Percentiles rank a stretch among this genome's conserved stretches.
phyloP scores from a whole-genome alignment of 176 grass and related monocot species.

The Oryza australiensis region DNA sequence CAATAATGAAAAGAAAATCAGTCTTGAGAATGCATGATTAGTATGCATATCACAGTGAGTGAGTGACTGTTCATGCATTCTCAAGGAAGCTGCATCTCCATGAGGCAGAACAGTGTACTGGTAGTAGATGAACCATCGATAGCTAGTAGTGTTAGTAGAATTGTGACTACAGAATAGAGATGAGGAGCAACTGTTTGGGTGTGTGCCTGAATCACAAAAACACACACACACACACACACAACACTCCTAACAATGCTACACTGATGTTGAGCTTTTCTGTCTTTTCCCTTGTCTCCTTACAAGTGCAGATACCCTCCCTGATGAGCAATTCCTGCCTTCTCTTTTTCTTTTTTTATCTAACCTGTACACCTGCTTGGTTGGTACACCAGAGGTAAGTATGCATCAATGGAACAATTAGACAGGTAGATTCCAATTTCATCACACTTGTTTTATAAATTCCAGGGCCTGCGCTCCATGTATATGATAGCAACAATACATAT shows the following conservation, averaged over 20 bases:
- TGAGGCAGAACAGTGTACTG: not conserved
- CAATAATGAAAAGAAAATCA: not conserved
- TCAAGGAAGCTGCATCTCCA: not conserved
- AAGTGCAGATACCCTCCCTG: conserved; percentile 30
- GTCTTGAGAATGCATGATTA: not conserved
- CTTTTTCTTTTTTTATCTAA: conserved; percentile 28
- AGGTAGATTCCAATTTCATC: conserved; percentile 3
- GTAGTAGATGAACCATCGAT: not conserved
- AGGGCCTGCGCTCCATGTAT: conserved; percentile 5
- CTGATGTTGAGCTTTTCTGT: conserved; percentile 57
- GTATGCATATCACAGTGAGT: not conserved
- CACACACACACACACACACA: not conserved
- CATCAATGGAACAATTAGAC: not conserved
- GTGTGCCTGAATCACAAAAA: not conserved
- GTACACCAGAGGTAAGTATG: conserved; percentile 21
- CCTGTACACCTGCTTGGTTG: conserved; percentile 35
- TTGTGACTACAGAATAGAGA: not conserved
- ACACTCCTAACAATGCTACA: conserved; percentile 43
- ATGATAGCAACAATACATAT: not conserved
- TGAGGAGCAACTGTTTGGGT: not conserved
- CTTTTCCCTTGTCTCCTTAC: conserved; percentile 62
- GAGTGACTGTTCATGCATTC: not conserved
- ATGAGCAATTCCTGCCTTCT: conserved; percentile 14
- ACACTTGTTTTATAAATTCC: conserved; percentile 1
- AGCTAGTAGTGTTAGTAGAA: not conserved